Conservation (phyloP, 352 stramenopile species). For the Phytophthora cryptogea region DNA sequence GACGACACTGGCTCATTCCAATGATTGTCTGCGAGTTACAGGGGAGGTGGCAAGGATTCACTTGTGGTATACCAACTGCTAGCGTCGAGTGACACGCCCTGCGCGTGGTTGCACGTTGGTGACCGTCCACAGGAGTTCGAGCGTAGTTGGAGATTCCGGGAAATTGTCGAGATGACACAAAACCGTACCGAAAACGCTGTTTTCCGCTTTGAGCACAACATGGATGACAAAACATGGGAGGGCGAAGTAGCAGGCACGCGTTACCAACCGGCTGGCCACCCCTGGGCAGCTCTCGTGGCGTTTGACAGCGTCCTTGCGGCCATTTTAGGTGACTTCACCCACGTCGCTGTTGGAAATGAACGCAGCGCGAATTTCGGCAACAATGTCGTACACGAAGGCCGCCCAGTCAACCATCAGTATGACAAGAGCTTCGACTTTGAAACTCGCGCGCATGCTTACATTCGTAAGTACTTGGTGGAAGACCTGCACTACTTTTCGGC, state of each 20-base stretch:
- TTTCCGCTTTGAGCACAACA: conserved; percentile 40
- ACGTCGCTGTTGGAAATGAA: conserved; percentile 46
- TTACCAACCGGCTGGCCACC: conserved; percentile 39
- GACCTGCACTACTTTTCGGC: conserved; percentile 51
- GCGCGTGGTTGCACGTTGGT: conserved; percentile 41
- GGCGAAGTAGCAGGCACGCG: conserved; percentile 25
- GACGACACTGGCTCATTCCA: background rate
- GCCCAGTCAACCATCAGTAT: conserved; percentile 48
- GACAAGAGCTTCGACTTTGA: conserved; percentile 58
- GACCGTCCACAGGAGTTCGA: conserved; percentile 41
- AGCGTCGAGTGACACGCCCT: conserved; percentile 25
- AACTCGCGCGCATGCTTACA: conserved; percentile 36
- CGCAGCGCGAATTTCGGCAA: conserved; percentile 49
- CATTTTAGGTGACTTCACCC: conserved; percentile 35
- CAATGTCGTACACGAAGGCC: conserved; percentile 38
- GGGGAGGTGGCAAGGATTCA: conserved; percentile 45
- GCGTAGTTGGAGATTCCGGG: conserved; percentile 36
- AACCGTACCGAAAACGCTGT: conserved; percentile 17
- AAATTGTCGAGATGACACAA: conserved; percentile 39
- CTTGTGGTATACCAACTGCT: conserved; percentile 43
- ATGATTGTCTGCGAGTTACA: conserved; percentile 5
- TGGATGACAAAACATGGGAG: conserved; percentile 40
- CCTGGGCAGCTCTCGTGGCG: conserved; percentile 42
- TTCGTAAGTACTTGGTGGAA: conserved; percentile 38
- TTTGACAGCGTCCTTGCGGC: conserved; percentile 46